phyloP scores from a whole-genome alignment of 2,329 filamentous ascomycete species.

The Stagonosporopsis chrysanthemi region DNA sequence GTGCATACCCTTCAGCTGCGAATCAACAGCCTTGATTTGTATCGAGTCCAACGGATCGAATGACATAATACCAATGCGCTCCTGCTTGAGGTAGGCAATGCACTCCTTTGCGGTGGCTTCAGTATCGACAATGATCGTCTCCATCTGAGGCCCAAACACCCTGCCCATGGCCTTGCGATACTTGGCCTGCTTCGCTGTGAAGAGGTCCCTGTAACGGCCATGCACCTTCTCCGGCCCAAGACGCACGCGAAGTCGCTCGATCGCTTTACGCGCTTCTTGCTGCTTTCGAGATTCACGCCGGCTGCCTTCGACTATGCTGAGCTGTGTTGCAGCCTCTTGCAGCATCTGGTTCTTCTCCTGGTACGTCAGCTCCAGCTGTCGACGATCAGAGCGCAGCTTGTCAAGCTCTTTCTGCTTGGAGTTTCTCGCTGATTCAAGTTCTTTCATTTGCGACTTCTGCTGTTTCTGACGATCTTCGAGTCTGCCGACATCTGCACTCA shows the following conservation, averaged over 20 bases:
- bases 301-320: slow-evolving; percentile 83
- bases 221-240: slow-evolving; percentile 80
- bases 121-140: slow-evolving; percentile 92
- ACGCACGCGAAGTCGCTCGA: slow-evolving; percentile 85
- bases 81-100: slow-evolving; percentile 91
- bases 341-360: slow-evolving; percentile 94
- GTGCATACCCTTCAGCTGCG: slow-evolving; percentile 86
- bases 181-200: slow-evolving; percentile 96
- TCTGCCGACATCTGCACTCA: slow-evolving; percentile 73
- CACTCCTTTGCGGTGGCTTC: slow-evolving; percentile 95
- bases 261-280: slow-evolving; percentile 78
- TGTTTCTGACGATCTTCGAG: slow-evolving; percentile 73
- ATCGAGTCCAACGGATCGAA: slow-evolving; percentile 98
- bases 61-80: slow-evolving; percentile 84
- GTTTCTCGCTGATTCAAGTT: slow-evolving; percentile 79
- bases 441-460: slow-evolving; percentile 68
- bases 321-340: slow-evolving; percentile 79
- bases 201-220: slow-evolving; percentile 88
- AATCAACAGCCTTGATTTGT: slow-evolving; percentile 89
- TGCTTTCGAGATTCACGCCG: slow-evolving; percentile 86
- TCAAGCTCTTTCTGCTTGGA: slow-evolving; percentile 91
- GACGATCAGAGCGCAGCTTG: slow-evolving; percentile 53
- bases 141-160: slow-evolving; percentile 90
- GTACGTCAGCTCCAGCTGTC: slow-evolving; percentile 73
- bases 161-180: slow-evolving; percentile 92